Base-by-base conservation (phyloP, 139 green algal genomes). In the Chlorella sp. region DNA sequence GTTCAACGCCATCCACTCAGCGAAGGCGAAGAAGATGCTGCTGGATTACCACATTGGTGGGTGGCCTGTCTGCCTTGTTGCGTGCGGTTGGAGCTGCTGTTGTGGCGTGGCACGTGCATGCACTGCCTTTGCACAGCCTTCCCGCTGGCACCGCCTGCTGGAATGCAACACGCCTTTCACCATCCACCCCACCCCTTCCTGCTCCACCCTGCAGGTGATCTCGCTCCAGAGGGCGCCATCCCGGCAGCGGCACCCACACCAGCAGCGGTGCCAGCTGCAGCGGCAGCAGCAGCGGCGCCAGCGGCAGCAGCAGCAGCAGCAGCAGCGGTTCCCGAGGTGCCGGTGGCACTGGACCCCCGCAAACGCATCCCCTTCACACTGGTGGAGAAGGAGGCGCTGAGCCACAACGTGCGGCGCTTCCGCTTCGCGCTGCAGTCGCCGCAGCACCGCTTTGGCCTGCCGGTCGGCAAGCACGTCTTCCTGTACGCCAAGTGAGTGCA, bases 381-480 rank as follows among this genome's bases (percentile, higher is more conserved):
- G 17, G 82, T 89, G 0, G 90, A 98, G 83, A 95, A 95, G 85
- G 87, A 94, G 44, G 87, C 94, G 80, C 86, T 99, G 28, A 96
- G 87, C 65, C 93, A 96, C 88, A 97, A 99, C 89, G 92, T 91
- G 51, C 89, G 95, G 55, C 90, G 93, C 57, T 98, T 99, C 88
- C 92, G 97, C 13, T 99, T 99, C 88, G 96, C 89, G 9, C 94
- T 99, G 81, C 97, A 93, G 83, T 93, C 87, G 41, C 81, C 88
- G 9, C 36, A 98, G 88, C 96, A 99, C 94, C 82, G 90, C 55
- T 90, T 99, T 21, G 95, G 97, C 21, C 93, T 99, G 82, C 97
- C 97, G 0, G 86, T 95, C 17, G 97, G 97, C 73, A 95, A 98
- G 87, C 97, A 99, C 89, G 91, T 99, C 68, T 98, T 98, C 86